Evolutionary conservation across 805 yeast species (phyloP), one percentile per base, ranked within the genome.

Genomic region (Lachancea waltii): DNA sequence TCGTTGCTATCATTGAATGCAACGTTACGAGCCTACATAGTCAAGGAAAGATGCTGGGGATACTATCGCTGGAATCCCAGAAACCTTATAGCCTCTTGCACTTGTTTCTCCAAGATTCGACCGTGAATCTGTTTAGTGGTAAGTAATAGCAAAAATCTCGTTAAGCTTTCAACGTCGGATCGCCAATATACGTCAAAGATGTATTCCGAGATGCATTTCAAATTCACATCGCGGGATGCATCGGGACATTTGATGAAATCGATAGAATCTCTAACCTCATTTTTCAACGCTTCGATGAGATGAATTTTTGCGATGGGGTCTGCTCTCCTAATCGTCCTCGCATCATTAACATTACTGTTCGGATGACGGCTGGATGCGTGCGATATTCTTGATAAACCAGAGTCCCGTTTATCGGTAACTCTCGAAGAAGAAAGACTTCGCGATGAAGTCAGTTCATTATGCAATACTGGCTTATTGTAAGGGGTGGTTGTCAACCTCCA

Each of bases 181-280:
- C 45, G 40, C 65, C 69, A 66, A 37, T 51, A 61, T 0, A 57
- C 56, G 20, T 64, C 64, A 30, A 64, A 41, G 29, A 68, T 56
- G 41, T 62, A 63, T n/a, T 60, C 60, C 7, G 62, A 35, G 25
- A 67, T 54, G 21, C 57, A 51, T 10, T 37, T 45, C 31, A 64
- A 33, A 36, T 58, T 63, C n/a, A 45, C 50, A 10, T 58, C 55
- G 40, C 63, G 54, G 1, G 63, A 53, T 2, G 65, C 64, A 11
- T 50, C 42, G 5, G 66, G 61, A 34, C 48, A 54, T 31, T 50
- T 46, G 32, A 63, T 43, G 30, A 60, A 65, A 26, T 64, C 63
- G 40, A 64, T 47, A 7, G 55, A 53, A 15, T 47, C 56, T 16
- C 49, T 50, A 0, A 62, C 53, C 36, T 57, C 51, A 33, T 48